Evolutionary conservation across 2,329 filamentous ascomycete genomes (phyloP).

Genomic region (Penicillium olsonii): DNA sequence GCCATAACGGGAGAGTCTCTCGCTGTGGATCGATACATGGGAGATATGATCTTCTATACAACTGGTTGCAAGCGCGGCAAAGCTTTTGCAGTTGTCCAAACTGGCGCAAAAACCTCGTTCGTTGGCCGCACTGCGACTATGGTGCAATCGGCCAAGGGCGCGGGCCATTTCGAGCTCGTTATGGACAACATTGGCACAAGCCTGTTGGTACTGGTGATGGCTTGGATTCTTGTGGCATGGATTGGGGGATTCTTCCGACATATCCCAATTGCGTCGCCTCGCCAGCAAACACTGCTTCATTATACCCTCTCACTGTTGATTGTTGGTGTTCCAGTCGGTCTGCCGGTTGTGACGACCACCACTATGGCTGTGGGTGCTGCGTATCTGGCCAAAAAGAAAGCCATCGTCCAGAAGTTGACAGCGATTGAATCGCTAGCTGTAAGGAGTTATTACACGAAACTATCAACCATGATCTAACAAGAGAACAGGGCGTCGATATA

Average conservation of each 20-base stretch:
- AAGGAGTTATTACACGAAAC: too few species aligned
- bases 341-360: conserved; percentile 76
- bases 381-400: conserved; percentile 74
- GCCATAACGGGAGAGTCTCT: conserved; percentile 80
- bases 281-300: conserved; percentile 65
- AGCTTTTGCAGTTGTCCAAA: conserved; percentile 68
- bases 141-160: conserved; percentile 72
- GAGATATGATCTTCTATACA: conserved; percentile 74
- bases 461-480: conserved; percentile 10
- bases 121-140: conserved; percentile 74
- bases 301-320: conserved; percentile 72
- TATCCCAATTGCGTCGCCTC: conserved; percentile 57
- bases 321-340: conserved; percentile 78
- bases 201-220: conserved; percentile 73
- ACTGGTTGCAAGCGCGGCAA: conserved; percentile 81
- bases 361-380: conserved; percentile 76
- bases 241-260: conserved; percentile 77
- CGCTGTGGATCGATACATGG: conserved; percentile 68
- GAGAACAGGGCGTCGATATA: conserved; percentile 65
- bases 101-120: conserved; percentile 70
- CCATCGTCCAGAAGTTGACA: conserved; percentile 77
- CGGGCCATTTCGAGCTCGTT: conserved; percentile 78
- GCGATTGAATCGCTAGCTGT: conserved; percentile 74
- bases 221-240: conserved; percentile 73
- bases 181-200: conserved; percentile 79